phyloP scores from a whole-genome alignment of 2,329 filamentous ascomycete species.

The Trichoderma endophyticum region DNA sequence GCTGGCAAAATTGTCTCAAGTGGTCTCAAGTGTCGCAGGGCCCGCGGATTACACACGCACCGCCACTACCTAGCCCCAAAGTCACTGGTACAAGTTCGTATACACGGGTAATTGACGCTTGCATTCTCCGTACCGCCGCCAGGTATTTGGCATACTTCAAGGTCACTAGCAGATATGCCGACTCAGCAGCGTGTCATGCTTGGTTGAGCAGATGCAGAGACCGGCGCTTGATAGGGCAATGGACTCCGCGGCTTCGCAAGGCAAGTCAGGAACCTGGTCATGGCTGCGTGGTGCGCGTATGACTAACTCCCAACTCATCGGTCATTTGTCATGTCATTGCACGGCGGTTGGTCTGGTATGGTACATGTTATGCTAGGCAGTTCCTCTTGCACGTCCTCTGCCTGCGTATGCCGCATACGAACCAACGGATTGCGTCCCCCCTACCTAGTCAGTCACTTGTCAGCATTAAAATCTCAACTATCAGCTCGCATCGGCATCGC shows the following conservation, averaged over 20 bases:
- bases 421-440: not conserved
- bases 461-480: not conserved
- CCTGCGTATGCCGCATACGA: not conserved
- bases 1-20: not conserved
- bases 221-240: not conserved
- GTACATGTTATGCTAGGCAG: not conserved
- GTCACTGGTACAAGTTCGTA: not conserved
- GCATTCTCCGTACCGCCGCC: not conserved
- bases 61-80: not conserved
- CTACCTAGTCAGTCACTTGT: not conserved
- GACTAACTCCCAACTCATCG: slow-evolving; percentile 3
- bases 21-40: not conserved
- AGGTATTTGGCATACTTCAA: not conserved
- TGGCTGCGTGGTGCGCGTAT: not conserved
- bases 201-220: not conserved
- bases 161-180: not conserved
- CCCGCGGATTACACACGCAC: not conserved
- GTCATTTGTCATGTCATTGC: slow-evolving; percentile 1
- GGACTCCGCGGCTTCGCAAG: not conserved
- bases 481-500: not conserved
- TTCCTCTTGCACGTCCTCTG: not conserved
- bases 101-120: not conserved
- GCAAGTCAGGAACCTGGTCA: not conserved
- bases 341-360: too few species aligned
- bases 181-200: not conserved